Evolutionary conservation across 2,329 filamentous ascomycete genomes (phyloP).

Genomic region (Pestalotiopsis sp.): DNA sequence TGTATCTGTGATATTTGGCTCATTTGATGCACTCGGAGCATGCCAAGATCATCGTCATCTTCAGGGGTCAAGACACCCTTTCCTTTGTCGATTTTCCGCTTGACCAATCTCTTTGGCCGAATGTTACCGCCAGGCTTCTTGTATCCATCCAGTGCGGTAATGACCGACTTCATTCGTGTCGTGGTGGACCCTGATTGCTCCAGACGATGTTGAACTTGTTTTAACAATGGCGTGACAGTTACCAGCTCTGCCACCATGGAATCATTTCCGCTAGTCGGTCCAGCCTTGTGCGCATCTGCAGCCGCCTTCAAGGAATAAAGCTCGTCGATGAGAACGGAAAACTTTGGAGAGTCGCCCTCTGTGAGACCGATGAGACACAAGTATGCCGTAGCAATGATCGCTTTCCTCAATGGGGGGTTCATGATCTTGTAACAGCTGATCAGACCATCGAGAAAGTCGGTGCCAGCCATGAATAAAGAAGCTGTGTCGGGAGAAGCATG

Average conservation of each 20-base stretch:
- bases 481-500: slow-evolving; percentile 60
- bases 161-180: slow-evolving; percentile 60
- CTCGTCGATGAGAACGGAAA: slow-evolving; percentile 78
- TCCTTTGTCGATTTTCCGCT: slow-evolving; percentile 65
- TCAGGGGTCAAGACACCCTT: slow-evolving; percentile 51
- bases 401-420: slow-evolving; percentile 64
- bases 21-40: slow-evolving; percentile 78
- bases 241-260: slow-evolving; percentile 83
- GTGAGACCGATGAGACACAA: slow-evolving; percentile 74
- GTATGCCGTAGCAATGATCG: slow-evolving; percentile 74
- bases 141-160: slow-evolving; percentile 63
- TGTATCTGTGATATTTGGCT: slow-evolving; percentile 88
- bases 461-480: slow-evolving; percentile 75
- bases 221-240: slow-evolving; percentile 76
- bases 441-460: slow-evolving; percentile 83
- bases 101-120: slow-evolving; percentile 52
- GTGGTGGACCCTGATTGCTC: slow-evolving; percentile 52
- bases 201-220: slow-evolving; percentile 59
- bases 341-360: slow-evolving; percentile 67
- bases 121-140: slow-evolving; percentile 55
- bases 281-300: slow-evolving; percentile 64
- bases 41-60: slow-evolving; percentile 39
- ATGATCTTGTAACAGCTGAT: slow-evolving; percentile 66
- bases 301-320: slow-evolving; percentile 78
- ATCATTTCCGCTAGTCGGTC: slow-evolving; percentile 59